phyloP scores from a whole-genome alignment of 352 stramenopile genomes.

The Pythium inflatum region DNA sequence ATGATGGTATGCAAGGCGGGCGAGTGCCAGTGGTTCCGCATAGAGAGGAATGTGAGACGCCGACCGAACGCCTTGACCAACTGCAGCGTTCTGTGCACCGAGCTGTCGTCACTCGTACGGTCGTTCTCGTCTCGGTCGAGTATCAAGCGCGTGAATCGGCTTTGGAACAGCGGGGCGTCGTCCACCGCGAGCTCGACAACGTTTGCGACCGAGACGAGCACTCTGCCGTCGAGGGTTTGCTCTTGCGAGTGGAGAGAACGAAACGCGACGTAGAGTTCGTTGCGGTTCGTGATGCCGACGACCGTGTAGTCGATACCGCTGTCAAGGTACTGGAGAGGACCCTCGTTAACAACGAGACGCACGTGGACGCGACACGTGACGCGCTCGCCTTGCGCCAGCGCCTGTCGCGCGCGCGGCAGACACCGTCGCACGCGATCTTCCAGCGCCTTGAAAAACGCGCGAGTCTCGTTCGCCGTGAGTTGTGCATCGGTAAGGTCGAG shows the following conservation, averaged over 20 bases:
- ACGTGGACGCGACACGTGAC: slow-evolving; percentile 4
- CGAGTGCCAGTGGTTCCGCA: background rate
- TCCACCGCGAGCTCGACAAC: slow-evolving; percentile 7
- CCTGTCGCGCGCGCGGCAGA: background rate
- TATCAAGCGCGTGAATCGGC: slow-evolving; percentile 11
- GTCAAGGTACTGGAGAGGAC: background rate
- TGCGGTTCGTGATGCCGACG: background rate
- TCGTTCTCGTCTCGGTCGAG: slow-evolving; percentile 21
- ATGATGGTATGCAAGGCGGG: background rate
- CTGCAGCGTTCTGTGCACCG: background rate
- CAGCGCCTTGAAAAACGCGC: background rate
- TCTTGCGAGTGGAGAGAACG: background rate
- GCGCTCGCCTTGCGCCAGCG: background rate
- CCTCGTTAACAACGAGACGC: background rate
- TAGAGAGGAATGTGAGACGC: slow-evolving; percentile 1
- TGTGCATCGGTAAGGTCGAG: slow-evolving; percentile 8
- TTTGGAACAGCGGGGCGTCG: background rate
- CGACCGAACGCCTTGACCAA: background rate
- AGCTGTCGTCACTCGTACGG: background rate
- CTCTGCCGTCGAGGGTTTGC: background rate
- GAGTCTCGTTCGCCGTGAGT: background rate
- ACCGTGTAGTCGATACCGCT: background rate
- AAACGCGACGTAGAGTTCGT: background rate
- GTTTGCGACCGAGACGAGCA: background rate
- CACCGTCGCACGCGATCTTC: background rate